A percentile compares a stretch with the other conserved stretches of the same genome.
Conservation (phyloP, 176 grass and related monocot species). For the Hordeum marinum region DNA sequence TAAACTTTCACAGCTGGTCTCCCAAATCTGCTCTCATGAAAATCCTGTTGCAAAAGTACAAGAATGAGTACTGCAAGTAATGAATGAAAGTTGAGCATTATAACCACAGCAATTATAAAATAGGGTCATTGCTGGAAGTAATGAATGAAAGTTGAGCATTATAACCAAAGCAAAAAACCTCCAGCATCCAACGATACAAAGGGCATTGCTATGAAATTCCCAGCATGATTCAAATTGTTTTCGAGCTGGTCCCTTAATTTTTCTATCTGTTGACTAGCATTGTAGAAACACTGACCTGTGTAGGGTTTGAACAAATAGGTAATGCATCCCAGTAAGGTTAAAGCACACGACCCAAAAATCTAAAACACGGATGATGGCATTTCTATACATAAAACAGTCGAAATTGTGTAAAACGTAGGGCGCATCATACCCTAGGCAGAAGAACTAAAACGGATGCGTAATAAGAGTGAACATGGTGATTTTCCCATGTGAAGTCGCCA, state of each 20-base stretch:
- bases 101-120: not conserved
- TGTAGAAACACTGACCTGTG: not conserved
- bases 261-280: not conserved
- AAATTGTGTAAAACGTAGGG: not conserved
- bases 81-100: not conserved
- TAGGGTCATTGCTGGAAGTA: not conserved
- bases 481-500: not conserved
- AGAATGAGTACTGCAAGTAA: not conserved
- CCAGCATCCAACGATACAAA: not conserved
- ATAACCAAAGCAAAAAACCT: not conserved
- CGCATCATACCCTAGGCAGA: not conserved
- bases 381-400: not conserved
- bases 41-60: slow-evolving; percentile 44
- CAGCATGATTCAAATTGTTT: not conserved
- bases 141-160: too few species aligned
- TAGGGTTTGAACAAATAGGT: not conserved
- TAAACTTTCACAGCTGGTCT: slow-evolving; percentile 46
- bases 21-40: slow-evolving; percentile 53
- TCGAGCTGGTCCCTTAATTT: not conserved
- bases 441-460: not conserved
- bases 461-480: not conserved
- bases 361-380: too few species aligned
- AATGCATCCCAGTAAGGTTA: not conserved
- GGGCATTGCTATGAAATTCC: not conserved
- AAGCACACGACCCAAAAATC: too few species aligned